These are phyloP conservation scores for Xylaria sp. DNA, from an alignment of 2,329 filamentous ascomycete genomes.

Conservation along the genomic window DNA sequence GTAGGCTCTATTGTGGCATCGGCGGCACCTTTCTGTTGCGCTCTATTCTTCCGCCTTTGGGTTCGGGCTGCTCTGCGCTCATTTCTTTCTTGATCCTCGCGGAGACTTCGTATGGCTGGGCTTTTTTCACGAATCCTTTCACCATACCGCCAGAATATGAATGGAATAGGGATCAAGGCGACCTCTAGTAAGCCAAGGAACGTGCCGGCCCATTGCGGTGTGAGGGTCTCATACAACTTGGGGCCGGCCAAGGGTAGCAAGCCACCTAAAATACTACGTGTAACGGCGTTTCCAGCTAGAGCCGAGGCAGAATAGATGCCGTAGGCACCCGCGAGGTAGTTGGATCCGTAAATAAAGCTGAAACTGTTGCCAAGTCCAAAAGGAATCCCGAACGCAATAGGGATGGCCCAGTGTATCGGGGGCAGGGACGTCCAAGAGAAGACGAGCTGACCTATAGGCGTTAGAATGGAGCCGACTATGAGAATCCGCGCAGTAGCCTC, in stretches of 20 bases:
- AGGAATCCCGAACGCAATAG: slow-evolving; percentile 77
- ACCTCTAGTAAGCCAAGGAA: slow-evolving; percentile 76
- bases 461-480: slow-evolving; percentile 75
- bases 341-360: slow-evolving; percentile 82
- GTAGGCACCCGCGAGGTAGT: slow-evolving; percentile 80
- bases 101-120: slow-evolving; percentile 51
- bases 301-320: slow-evolving; percentile 83
- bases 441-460: slow-evolving; percentile 79
- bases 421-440: slow-evolving; percentile 91
- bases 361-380: slow-evolving; percentile 79
- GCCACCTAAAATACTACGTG: slow-evolving; percentile 76
- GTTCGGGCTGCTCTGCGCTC: slow-evolving; percentile 44
- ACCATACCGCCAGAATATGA: slow-evolving; percentile 71
- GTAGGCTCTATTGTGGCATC: not conserved
- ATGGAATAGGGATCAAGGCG: slow-evolving; percentile 76
- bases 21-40: slow-evolving; percentile 6
- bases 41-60: slow-evolving; percentile 33
- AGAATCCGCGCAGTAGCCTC: slow-evolving; percentile 84
- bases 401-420: slow-evolving; percentile 80
- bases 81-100: slow-evolving; percentile 51
- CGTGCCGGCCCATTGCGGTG: slow-evolving; percentile 80
- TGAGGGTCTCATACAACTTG: slow-evolving; percentile 70
- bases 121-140: slow-evolving; percentile 58
- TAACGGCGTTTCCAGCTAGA: slow-evolving; percentile 78
- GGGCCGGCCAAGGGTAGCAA: slow-evolving; percentile 76